These are phyloP conservation scores for Leishmania tropica DNA, from an alignment of 208 protist genomes.

Conservation along the genomic window DNA sequence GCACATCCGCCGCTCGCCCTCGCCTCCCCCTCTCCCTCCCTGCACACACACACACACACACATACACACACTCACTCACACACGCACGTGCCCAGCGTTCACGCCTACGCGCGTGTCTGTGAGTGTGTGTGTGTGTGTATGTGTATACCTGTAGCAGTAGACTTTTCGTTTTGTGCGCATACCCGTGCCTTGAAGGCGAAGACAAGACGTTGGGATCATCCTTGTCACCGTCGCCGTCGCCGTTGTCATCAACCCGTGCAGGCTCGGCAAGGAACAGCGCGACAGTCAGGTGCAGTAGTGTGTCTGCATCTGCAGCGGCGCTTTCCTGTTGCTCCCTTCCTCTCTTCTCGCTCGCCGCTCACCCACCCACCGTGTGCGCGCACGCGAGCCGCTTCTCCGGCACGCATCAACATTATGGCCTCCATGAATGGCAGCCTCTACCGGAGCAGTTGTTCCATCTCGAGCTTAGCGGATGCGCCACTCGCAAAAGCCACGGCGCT, in stretches of 20 bases:
- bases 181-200: background rate
- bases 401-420: background rate
- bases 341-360: background rate
- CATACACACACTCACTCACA: too few relatives aligned
- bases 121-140: background rate
- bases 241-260: background rate
- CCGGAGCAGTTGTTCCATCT: background rate
- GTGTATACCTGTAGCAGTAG: too few relatives aligned
- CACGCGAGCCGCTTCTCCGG: background rate
- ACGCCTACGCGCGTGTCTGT: too few relatives aligned
- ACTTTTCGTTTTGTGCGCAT: background rate
- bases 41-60: background rate
- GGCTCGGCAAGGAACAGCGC: background rate
- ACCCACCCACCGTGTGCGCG: too few relatives aligned
- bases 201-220: background rate
- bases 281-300: background rate
- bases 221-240: background rate
- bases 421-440: background rate
- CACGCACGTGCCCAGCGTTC: background rate
- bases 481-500: background rate
- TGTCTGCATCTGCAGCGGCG: background rate
- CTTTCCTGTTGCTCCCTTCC: conserved; percentile 6
- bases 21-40: background rate
- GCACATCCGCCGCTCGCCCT: background rate
- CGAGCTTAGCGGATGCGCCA: background rate